phyloP scores from a whole-genome alignment of 306 rosid genomes.

The Trifolium fragiferum region DNA sequence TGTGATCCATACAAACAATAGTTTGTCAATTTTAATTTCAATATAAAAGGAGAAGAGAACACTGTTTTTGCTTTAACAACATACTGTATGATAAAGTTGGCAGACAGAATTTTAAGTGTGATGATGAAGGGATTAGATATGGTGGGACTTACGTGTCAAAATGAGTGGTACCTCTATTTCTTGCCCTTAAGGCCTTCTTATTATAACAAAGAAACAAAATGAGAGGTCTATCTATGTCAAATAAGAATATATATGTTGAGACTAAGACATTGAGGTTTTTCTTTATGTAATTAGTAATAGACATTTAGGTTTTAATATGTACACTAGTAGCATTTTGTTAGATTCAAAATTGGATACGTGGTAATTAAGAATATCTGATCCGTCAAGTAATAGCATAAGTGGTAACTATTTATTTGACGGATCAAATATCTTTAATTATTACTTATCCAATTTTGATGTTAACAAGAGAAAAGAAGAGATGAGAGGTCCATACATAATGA shows the following conservation, averaged over 20 bases:
- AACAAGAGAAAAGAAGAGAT: no score
- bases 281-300: no score
- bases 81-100: not conserved
- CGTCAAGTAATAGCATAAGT: no score
- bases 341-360: no score
- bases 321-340: no score
- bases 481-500: no score
- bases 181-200: not conserved
- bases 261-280: not conserved
- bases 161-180: not conserved
- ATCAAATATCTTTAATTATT: no score
- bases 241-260: not conserved
- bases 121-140: constrained; percentile 7
- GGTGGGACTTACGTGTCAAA: constrained; percentile 10
- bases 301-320: no score
- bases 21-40: constrained; percentile 11
- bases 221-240: not conserved
- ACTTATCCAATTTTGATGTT: no score
- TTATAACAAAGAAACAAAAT: not conserved
- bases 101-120: not conserved
- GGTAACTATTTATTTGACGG: no score
- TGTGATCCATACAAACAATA: not conserved
- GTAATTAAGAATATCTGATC: no score
- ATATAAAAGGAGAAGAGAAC: not conserved
- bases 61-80: constrained; percentile 2